Percentiles rank a stretch among this genome's conserved stretches.
Evolutionary conservation across 805 yeast species (phyloP).

Genomic region (Cephaloascus albidus): DNA sequence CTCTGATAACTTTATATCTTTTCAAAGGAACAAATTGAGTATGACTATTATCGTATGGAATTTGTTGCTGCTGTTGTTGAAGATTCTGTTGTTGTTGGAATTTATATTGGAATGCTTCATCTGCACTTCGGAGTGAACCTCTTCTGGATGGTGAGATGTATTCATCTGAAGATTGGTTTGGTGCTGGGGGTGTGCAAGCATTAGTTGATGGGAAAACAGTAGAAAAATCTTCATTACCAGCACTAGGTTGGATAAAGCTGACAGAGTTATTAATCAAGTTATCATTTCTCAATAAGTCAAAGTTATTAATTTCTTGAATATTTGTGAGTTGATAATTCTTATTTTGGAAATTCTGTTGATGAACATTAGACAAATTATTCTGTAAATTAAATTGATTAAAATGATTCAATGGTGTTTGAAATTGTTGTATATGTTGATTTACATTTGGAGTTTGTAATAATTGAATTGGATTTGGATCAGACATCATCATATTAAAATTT

Average conservation of each 20-base stretch:
- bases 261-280: background rate
- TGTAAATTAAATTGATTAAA: too few relatives aligned
- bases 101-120: background rate
- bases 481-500: background rate
- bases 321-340: background rate
- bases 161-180: background rate
- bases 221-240: background rate
- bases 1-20: slow-evolving; percentile 39
- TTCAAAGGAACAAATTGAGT: background rate
- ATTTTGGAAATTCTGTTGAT: background rate
- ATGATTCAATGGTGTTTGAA: too few relatives aligned
- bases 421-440: background rate
- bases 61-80: slow-evolving; percentile 1
- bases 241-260: background rate
- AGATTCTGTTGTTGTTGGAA: slow-evolving; percentile 1
- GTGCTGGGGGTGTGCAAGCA: slow-evolving; percentile 1
- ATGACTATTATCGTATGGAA: background rate
- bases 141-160: background rate
- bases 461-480: background rate
- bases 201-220: background rate
- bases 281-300: background rate
- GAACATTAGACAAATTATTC: background rate
- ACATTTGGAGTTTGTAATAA: background rate
- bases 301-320: background rate
- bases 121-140: background rate